Base-by-base conservation (phyloP, 495 filamentous ascomycete species). In the Hyaloscypha bicolor region DNA sequence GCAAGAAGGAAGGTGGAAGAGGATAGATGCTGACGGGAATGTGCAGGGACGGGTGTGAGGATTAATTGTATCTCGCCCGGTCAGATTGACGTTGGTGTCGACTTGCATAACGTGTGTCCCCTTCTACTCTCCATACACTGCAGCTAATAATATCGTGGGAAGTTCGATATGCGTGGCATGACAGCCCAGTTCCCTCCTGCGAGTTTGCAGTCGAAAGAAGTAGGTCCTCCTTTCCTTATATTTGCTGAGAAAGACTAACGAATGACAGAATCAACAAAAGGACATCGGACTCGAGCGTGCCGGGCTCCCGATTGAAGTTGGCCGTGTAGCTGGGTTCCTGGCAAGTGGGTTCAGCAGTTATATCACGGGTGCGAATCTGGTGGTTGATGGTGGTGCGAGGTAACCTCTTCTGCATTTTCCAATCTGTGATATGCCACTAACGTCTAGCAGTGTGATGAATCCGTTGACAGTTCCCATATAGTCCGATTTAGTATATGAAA, bases 291-390 rank as follows among this genome's bases (percentile, higher is more conserved):
- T 85, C 11, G 83, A 85, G 71, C 71, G 82, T 53, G 76, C 81
- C 2, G 82, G 82, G 0, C 57, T 80, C 22, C 84, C 85, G 3
- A 77, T 80, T 48, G 86, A 89, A 71, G 84, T 88, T 6, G 86
- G 80, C 29, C 72, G 81, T 48, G 85, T 88, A 19, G 86, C 82
- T 16, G 86, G 86, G 33, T 82, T 82, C 51, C 62, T 88, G 65
- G 75, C 90, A 19, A 88, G 86, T 67, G 82, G 86, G 70, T 88
- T 88, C 22, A 88, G 84, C 69, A 86, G 83, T 55, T 92, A 90
- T 72, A 90, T 92, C 85, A 90, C 87, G 3, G 88, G 88, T 0
- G 83, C 77, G 21, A 84, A 87, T 53, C 64, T 90, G 60, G 71
- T 87, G 11, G 85, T 89, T 63, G 87, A 89, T 69, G 87, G 87